Conservation (phyloP, 768 basidiomycete genomes). For the Suillus decipiens region DNA sequence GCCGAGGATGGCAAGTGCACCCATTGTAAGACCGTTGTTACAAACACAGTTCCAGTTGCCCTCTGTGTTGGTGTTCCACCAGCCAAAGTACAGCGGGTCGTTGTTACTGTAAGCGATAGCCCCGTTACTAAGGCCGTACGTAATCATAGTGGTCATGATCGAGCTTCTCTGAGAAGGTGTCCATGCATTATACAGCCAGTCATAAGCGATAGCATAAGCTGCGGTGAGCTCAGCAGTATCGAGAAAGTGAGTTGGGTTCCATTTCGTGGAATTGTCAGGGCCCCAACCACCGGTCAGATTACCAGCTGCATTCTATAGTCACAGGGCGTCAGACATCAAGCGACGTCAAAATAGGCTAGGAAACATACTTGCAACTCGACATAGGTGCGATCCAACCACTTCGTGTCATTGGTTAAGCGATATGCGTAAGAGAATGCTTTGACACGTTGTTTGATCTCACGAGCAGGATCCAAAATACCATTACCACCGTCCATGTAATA, state of each 20-base stretch:
- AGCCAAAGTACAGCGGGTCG: conserved; percentile 47
- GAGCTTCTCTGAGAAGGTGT: conserved; percentile 64
- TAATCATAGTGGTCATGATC: conserved; percentile 73
- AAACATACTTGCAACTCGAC: conserved; percentile 75
- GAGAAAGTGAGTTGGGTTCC: conserved; percentile 92
- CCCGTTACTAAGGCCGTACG: conserved; percentile 76
- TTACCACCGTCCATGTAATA: conserved; percentile 82
- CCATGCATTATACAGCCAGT: conserved; percentile 93
- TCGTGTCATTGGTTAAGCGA: conserved; percentile 88
- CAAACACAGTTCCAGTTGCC: conserved; percentile 99
- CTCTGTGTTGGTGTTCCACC: conserved; percentile 74
- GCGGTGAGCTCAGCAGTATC: conserved; percentile 88
- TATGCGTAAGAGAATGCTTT: conserved; percentile 93
- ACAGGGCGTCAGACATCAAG: neutral
- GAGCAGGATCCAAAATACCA: conserved; percentile 90
- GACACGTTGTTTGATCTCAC: conserved; percentile 86
- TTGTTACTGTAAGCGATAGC: conserved; percentile 47
- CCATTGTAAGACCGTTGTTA: conserved; percentile 89
- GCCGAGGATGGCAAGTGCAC: conserved; percentile 84
- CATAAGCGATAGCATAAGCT: conserved; percentile 91
- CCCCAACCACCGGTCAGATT: conserved; percentile 71
- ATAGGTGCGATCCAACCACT: conserved; percentile 88
- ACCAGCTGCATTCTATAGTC: conserved; percentile 68
- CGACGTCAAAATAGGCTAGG: conserved; percentile 1
- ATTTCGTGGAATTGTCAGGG: conserved; percentile 56